phyloP scores from a whole-genome alignment of 1,284 basidiomycete genomes.

The Puccinia hordei region DNA sequence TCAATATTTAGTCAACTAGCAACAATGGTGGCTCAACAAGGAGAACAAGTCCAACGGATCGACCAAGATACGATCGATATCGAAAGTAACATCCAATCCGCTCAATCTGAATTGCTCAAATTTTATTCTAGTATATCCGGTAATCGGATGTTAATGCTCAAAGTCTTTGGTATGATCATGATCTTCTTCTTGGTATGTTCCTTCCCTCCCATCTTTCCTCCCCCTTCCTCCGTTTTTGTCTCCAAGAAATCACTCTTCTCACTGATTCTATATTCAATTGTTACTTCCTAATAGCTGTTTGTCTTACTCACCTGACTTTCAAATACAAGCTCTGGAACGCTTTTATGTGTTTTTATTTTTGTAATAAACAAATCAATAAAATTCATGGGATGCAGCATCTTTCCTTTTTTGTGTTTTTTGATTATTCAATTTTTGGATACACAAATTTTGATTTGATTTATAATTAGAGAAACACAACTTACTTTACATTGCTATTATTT shows the following conservation, averaged over 20 bases:
- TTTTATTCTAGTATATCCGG: conserved; percentile 93
- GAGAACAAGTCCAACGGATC: conserved; percentile 98
- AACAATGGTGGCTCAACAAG: conserved; percentile 96
- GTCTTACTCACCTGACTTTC: conserved; percentile 10
- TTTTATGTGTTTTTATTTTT: neutral
- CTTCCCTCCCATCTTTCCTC: neutral
- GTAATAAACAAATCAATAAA: neutral
- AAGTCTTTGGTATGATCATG: conserved; percentile 65
- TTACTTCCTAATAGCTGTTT: neutral
- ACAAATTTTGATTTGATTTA: no score
- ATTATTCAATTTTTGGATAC: neutral
- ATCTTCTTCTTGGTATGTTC: conserved; percentile 26
- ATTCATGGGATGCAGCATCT: neutral
- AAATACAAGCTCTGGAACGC: neutral
- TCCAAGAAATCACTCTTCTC: neutral
- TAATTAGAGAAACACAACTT: no score
- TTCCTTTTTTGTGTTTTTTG: no score
- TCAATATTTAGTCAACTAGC: conserved; percentile 97
- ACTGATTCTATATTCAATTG: neutral
- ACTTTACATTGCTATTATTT: no score
- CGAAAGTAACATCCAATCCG: conserved; percentile 66
- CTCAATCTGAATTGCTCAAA: conserved; percentile 69
- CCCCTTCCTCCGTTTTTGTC: no score
- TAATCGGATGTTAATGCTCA: conserved; percentile 97
- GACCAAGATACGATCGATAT: conserved; percentile 99